Conservation (phyloP, 306 rosid genomes). For the Vigna mungo region DNA sequence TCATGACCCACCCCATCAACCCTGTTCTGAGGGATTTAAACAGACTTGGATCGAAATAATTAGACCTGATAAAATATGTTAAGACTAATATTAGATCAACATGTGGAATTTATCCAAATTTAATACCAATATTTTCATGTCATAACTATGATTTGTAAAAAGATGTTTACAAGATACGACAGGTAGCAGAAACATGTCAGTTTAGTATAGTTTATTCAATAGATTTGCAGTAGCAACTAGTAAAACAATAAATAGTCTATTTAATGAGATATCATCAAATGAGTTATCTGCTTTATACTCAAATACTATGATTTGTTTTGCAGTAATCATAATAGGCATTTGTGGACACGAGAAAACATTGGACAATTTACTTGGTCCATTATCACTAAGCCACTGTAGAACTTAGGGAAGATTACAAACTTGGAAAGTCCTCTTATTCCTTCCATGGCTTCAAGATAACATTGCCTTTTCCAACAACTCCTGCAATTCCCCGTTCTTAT, state of each 20-base stretch:
- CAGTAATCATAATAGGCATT: constrained; percentile 22
- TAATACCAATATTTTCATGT: no score
- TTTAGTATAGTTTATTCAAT: constrained; percentile 6
- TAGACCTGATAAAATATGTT: no score
- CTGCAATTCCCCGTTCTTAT: constrained; percentile 82
- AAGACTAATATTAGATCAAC: no score
- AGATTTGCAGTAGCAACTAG: constrained; percentile 22
- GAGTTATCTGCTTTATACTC: constrained; percentile 9
- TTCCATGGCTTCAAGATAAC: constrained; percentile 67
- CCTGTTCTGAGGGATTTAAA: no score
- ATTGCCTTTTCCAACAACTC: constrained; percentile 85
- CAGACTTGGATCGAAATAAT: no score
- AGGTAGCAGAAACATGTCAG: not conserved
- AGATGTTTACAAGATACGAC: not conserved
- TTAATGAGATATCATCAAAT: constrained; percentile 17
- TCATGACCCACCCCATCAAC: no score
- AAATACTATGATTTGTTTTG: constrained; percentile 23
- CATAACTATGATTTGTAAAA: no score
- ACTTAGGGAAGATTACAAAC: constrained; percentile 28
- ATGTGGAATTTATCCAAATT: no score
- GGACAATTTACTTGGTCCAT: constrained; percentile 31
- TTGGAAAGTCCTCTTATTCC: constrained; percentile 26
- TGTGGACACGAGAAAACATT: constrained; percentile 31
- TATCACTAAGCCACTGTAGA: constrained; percentile 18
- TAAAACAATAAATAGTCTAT: constrained; percentile 25